Base-by-base conservation (phyloP, 2,329 filamentous ascomycete species). In the Dryadomyces quercus-mongolicae region DNA sequence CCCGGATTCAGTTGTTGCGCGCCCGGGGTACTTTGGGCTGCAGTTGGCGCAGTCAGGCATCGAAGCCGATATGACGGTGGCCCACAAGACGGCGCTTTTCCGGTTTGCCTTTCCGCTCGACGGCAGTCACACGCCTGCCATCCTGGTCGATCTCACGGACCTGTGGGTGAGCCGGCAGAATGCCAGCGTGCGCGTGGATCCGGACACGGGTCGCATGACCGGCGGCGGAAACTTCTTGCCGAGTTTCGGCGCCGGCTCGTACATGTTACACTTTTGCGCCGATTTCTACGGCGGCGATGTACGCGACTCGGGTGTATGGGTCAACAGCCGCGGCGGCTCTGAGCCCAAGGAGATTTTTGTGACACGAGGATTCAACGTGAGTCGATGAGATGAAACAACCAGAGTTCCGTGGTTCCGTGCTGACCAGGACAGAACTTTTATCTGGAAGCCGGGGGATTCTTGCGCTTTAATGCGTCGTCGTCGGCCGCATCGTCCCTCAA, bases 1-100 rank as follows among this genome's bases (percentile, higher is more conserved):
- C 4, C 64, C 68, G 13, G 68, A 70, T 10, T 75, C 70, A 1
- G 69, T 75, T 0, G 65, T 70, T 13, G 76, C 77, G 0, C 62
- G 64, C 8, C 77, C 78, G 0, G 80, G 80, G 2, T 78, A 80
- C 56, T 85, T 85, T 61, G 69, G 71, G 13, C 71, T 84, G 20
- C 72, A 70, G 2, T 63, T 85, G 44, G 50, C 38, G 2, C 69
- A 64, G 6, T 77, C 74, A 6, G 74, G 74, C 0, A 71, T 85
- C 42, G 69, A 70, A 34, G 74, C 77, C 0, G 75, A 82, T 55
- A 82, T 82, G 74, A 81, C 81, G 0, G 73, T 76, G 4, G 76
- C 79, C 1, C 78, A 82, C 45, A 78, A 76, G 54, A 79, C 80
- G 1, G 78, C 80, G 4, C 62, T 85, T n/a, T 84, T 82, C 61